phyloP scores from a whole-genome alignment of 2,329 filamentous ascomycete genomes.

The Talaromyces sp. region DNA sequence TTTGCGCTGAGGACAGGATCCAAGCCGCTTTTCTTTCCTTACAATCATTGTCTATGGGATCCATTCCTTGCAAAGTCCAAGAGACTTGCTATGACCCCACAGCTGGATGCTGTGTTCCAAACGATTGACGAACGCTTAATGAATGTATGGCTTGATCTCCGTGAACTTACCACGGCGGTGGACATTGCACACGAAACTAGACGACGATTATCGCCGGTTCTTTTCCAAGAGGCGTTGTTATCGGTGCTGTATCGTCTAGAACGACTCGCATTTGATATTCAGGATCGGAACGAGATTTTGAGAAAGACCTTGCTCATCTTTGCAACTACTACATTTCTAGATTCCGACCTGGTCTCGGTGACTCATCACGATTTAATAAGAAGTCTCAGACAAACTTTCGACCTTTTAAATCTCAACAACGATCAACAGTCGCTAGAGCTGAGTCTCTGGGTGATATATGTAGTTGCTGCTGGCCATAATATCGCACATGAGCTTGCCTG shows the following conservation, averaged over 20 bases:
- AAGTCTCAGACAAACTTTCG: background rate
- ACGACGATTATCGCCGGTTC: background rate
- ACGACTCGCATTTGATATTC: background rate
- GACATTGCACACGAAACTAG: conserved; percentile 1
- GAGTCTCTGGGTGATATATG: background rate
- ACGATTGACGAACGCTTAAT: background rate
- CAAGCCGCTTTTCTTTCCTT: background rate
- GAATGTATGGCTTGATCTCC: conserved; percentile 12
- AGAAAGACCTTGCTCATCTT: conserved; percentile 4
- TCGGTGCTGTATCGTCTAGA: conserved; percentile 6
- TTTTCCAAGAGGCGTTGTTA: conserved; percentile 11
- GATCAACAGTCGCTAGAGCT: background rate
- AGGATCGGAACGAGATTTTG: background rate
- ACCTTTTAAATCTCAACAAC: background rate
- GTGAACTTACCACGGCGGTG: conserved; percentile 1
- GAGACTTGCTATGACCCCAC: background rate
- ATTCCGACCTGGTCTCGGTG: background rate
- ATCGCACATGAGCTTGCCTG: background rate
- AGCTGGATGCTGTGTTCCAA: background rate
- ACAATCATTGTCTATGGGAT: background rate
- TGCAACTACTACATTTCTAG: conserved; percentile 1
- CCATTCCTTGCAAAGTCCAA: background rate
- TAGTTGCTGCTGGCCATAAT: background rate
- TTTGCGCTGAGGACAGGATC: conserved; percentile 1
- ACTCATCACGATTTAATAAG: background rate